These are phyloP conservation scores for Mucuna pruriens DNA, from an alignment of 306 rosid genomes.

Conservation along the genomic window DNA sequence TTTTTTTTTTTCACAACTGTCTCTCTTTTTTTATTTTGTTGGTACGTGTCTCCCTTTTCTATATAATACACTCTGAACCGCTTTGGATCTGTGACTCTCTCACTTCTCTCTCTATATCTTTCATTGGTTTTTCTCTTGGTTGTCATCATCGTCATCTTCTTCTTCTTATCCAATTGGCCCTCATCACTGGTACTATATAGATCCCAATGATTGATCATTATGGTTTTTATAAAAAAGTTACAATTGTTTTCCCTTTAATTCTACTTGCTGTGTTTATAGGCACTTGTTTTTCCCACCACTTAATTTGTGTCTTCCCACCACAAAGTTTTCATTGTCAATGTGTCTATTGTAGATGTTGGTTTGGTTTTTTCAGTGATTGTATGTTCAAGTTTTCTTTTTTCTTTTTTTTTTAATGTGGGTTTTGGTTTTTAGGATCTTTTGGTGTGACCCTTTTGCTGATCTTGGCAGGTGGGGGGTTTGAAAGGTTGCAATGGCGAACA, in stretches of 20 bases:
- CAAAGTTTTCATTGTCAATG: neutral
- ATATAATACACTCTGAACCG: slow-evolving; percentile 28
- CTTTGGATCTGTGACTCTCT: slow-evolving; percentile 44
- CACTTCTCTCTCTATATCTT: slow-evolving; percentile 1
- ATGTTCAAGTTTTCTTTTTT: neutral
- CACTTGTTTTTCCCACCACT: neutral
- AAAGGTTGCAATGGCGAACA: slow-evolving; percentile 52
- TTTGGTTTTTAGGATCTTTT: neutral
- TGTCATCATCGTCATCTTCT: slow-evolving; percentile 20
- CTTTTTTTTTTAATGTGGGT: neutral
- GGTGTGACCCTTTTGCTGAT: slow-evolving; percentile 13
- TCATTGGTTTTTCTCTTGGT: neutral
- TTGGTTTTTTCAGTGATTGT: slow-evolving; percentile 32
- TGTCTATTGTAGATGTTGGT: slow-evolving; percentile 11
- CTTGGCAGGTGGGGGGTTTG: slow-evolving; percentile 41
- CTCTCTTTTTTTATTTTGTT: neutral
- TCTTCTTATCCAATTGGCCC: slow-evolving; percentile 25
- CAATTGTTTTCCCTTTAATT: neutral
- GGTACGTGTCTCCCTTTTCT: slow-evolving; percentile 18
- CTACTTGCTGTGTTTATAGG: neutral
- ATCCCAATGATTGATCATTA: slow-evolving; percentile 1
- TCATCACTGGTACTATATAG: slow-evolving; percentile 51
- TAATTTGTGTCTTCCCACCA: slow-evolving; percentile 30
- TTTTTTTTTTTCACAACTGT: no score
- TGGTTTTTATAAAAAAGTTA: slow-evolving; percentile 7